Percentiles rank a stretch among this genome's conserved stretches.
These are phyloP conservation scores for Castanea crenata DNA, from an alignment of 306 rosid genomes.

Conservation along the genomic window DNA sequence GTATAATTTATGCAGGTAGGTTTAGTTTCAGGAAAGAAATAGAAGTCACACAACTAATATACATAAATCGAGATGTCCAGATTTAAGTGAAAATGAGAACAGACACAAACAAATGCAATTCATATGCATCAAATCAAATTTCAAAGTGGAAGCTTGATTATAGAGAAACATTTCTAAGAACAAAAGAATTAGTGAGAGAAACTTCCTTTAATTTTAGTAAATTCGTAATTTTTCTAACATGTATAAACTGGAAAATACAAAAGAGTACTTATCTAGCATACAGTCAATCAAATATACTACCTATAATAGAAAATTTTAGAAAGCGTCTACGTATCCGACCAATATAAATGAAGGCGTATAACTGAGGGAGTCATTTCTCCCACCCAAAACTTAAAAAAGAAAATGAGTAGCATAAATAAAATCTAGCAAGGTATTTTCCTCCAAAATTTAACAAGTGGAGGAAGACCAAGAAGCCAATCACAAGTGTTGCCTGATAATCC, in stretches of 20 bases:
- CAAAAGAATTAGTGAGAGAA: neutral
- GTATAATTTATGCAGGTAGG: neutral
- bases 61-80: neutral
- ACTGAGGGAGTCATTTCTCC: neutral
- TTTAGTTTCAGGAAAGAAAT: neutral
- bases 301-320: neutral
- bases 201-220: neutral
- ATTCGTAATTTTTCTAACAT: neutral
- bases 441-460: no score
- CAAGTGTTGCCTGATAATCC: no score
- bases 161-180: neutral
- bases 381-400: no score
- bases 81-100: neutral
- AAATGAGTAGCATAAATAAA: no score
- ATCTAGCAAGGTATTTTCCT: no score
- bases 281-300: neutral
- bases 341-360: neutral
- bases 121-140: no score
- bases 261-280: neutral
- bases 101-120: neutral
- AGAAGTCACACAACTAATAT: neutral
- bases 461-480: no score
- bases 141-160: neutral
- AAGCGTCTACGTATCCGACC: neutral
- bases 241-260: neutral